Evolutionary conservation across 169 alveolate genomes (phyloP), one percentile per base, ranked within the genome.

Genomic region (Cryptosporidium sp.): DNA sequence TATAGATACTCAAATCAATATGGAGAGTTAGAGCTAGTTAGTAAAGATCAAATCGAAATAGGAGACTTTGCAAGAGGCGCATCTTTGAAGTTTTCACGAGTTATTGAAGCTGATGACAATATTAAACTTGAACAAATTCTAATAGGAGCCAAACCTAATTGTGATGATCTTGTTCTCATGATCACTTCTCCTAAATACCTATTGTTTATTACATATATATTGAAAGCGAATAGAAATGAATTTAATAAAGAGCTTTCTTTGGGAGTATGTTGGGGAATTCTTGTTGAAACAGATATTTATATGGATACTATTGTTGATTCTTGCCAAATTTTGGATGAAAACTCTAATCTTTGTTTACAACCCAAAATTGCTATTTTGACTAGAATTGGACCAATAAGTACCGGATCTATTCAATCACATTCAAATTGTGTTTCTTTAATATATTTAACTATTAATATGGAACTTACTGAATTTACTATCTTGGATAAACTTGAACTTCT

Each of bases 331-430:
- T 29, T 42, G 23, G 89, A 80, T 60, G 69, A 80, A 16, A 14
- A 45, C 31, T 23, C 65, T 14, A 37, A 44, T 37, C n/a, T 80
- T 14, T 73, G 45, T 39, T 31, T 65, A 39, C 89, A 80, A 16
- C 89, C 89, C 2, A 80, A 53, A 44, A 80, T 80, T 14, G 89
- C 80, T 1, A 26, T 80, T 9, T 21, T 80, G 9, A 39, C 89
- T 8, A 80, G 89, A 33, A 62, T 80, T 23, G 89, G 80, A 0
- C 89, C 89, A 31, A 31, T 80, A 62, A 80, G 89, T 60, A 80
- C 69, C 60, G 75, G 89, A 7, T 60, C 89, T n/a, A 65, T 80
- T 9, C 89, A 80, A 18, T 80, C 89, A 6, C 89, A 80, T 31
- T 80, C 89, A 5, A 80, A 80, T 42, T 62, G 69, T 42, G 72